Evolutionary conservation across 371 early-diverging fungal species (phyloP), one percentile per base, ranked within the genome.

Genomic region (Umbelopsis sp.): DNA sequence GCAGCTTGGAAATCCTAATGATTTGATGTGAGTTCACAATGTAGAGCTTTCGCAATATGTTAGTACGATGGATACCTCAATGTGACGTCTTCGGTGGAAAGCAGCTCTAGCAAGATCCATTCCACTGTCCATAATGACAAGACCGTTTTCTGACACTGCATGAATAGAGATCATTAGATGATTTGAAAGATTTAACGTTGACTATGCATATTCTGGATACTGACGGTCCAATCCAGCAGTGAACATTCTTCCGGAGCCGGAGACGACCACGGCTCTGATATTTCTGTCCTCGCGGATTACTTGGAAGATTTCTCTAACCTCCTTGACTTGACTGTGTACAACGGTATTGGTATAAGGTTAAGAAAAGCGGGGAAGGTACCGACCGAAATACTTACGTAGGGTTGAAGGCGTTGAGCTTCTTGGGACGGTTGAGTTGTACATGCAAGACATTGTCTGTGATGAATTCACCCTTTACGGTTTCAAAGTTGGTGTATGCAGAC

Each of bases 211-310:
- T 48, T 41, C 20, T 3, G 70, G 68, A 35, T 69, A 79, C 83
- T 81, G 89, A 89, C 92, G 79, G 69, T 97, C 98, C 32, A 97
- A 79, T n/a, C 97, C 97, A 50, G 95, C 93, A 22, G 93, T 91
- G 72, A 97, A 97, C 74, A 90, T 79, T 35, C 88, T 85, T 16
- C 93, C 91, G n/a, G 83, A 69, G 7, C 89, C 93, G 18, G 91
- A 90, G 32, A 95, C 66, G 45, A 97, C 90, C 14, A 96, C 87
- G 65, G 85, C 82, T 29, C 89, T 88, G 62, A 96, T 86, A 48
- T 87, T 74, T 16, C 77, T 69, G 75, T 96, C 94, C 22, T 63
- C 63, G 24, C 80, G 71, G 65, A 96, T 73, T 16, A 69, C 69
- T 5, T 50, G 66, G 68, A 95, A 95, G 52, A 67, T 70, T 5